Base-by-base conservation (phyloP, 1,284 basidiomycete genomes). In the Marasmius tenuissimus region DNA sequence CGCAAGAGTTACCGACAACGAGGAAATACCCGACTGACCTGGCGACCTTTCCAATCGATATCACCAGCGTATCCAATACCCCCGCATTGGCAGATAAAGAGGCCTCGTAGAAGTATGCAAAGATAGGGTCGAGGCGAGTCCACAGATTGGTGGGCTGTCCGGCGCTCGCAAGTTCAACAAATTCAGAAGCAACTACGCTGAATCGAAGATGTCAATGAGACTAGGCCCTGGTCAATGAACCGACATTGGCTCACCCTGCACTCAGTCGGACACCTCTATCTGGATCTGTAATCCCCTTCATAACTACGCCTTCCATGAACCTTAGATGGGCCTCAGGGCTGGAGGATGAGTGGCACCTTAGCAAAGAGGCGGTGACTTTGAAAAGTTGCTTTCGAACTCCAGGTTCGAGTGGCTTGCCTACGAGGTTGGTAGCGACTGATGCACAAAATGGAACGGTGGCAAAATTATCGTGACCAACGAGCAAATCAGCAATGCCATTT, bases 21-120 rank as follows among this genome's bases (percentile, higher is more conserved):
- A 8, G 37, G 58, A 54, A 8, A 35, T 68, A 35, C 51, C 37
- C 42, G 14, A 71, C 86, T 68, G 65, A 91, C 91, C 78, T 85
- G 70, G 85, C 91, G 58, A 91, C 80, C 8, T 74, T 71, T 33
- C 89, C 88, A 5, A 88, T 76, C 22, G 84, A 81, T 2, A 89
- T 76, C 10, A 91, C 69, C 1, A 85, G 71, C 0, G 87, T 88
- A 70, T 92, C 90, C 65, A 81, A 83, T 8, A 84, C 72, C 6
- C 78, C 71, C 58, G 81, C 71, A 1, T 62, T 69, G 7, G 33
- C 22, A 37, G 81, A 79, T 55, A 88, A 16, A 47, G 45, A 76
- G 6, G 84, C 69, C 12, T 75, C 73, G 66, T 84, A 80, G 5
- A 91, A 73, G 33, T 75, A 74, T 33, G 73, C 72, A 65, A 86